These are phyloP conservation scores for Pouteria glomerata DNA, from an alignment of 148 eudicot species.

Conservation along the genomic window DNA sequence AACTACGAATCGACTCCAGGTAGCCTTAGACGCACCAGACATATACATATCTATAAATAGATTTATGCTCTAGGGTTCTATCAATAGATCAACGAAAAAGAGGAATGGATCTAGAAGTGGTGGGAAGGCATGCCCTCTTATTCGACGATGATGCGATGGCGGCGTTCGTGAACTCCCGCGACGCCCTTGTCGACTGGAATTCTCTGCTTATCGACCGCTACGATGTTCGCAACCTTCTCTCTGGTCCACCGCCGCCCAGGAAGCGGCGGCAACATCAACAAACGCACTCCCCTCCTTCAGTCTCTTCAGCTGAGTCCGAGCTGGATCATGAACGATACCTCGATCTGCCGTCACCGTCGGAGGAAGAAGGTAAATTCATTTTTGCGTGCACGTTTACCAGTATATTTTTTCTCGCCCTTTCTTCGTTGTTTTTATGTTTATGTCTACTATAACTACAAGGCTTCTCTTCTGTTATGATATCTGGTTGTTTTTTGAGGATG, in stretches of 20 bases:
- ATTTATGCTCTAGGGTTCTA: too few relatives aligned
- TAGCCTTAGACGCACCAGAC: too few relatives aligned
- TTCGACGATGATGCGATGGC: constrained; percentile 88
- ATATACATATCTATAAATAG: too few relatives aligned
- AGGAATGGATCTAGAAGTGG: constrained; percentile 51
- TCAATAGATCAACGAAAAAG: too few relatives aligned
- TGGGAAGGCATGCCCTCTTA: constrained; percentile 79
- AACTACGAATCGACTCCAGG: too few relatives aligned
- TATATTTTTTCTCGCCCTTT: neutral
- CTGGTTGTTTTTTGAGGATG: too few relatives aligned
- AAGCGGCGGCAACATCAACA: constrained; percentile 30
- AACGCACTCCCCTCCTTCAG: constrained; percentile 17
- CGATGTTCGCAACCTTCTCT: constrained; percentile 92
- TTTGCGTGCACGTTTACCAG: neutral
- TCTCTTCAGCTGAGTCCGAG: constrained; percentile 39
- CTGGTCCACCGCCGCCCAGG: constrained; percentile 60
- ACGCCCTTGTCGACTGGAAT: constrained; percentile 90
- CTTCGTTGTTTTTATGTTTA: neutral
- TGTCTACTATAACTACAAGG: neutral
- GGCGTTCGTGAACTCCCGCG: constrained; percentile 74
- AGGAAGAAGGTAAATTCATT: constrained; percentile 40
- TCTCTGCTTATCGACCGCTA: constrained; percentile 91
- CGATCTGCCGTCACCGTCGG: constrained; percentile 45
- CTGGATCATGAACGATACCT: constrained; percentile 70
- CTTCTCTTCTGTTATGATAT: neutral